Evolutionary conservation across 176 grass and related monocot genomes (phyloP), one percentile per base, ranked within the genome.

Genomic region (Eragrostis curvula): DNA sequence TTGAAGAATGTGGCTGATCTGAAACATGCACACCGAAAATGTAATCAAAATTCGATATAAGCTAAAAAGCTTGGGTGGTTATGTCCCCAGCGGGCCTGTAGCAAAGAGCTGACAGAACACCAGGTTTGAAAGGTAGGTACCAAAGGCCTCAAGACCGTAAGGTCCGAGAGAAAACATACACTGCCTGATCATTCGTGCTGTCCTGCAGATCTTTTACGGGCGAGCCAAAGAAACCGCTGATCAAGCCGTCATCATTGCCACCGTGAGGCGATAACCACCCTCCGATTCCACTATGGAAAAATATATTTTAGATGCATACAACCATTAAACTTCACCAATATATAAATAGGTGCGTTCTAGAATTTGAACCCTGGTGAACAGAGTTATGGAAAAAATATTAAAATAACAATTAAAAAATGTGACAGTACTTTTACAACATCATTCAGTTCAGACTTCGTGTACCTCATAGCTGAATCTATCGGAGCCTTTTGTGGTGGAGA

Each of bases 1-100:
- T 88, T 88, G 49, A 59, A 79, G 29, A 88, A 88, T 12, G 5
- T 7, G 3, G 45, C 70, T 59, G 87, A 88, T 52, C 87, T 88
- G 75, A 59, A 79, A 30, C 10, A 68, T 17, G 32, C 32, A 36
- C 32, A 36, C 32, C 32, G 3, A 36, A 36, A 36, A 36, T 36
- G 32, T 36, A 36, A 36, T 36, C 32, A 36, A 36, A 36, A 36
- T 36, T 36, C 32, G 32, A 36, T 36, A 36, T 36, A 36, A 36
- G 32, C 32, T 36, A 36, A 36, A 36, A 36, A 36, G 32, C 32
- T 36, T 36, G n/a, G n/a, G n/a, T n/a, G n/a, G n/a, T n/a, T 21
- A 56, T 1, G 32, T 36, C 32, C 32, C 4, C 32, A 2, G 32
- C 32, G 32, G 32, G 3, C 32, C 32, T 36, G 32, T 36, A 36